Conservation (phyloP, 2,329 filamentous ascomycete species). For the Pezicula carpinea region DNA sequence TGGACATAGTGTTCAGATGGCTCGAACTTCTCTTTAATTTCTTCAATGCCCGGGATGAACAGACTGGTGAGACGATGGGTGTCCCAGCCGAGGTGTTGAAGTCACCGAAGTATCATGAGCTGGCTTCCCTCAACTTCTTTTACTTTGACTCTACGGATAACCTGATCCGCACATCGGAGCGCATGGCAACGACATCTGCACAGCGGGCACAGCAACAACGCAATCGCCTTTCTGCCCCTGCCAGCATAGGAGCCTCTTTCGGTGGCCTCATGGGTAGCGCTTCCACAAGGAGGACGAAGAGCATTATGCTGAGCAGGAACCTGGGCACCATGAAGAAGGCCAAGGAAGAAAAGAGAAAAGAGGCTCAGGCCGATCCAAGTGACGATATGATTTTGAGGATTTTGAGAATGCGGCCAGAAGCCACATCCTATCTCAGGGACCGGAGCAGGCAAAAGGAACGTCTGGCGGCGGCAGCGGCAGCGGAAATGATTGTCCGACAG, state of each 20-base stretch:
- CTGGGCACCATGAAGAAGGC: slow-evolving; percentile 93
- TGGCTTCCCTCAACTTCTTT: slow-evolving; percentile 96
- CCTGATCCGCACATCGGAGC: slow-evolving; percentile 89
- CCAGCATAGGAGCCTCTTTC: slow-evolving; percentile 47
- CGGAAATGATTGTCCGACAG: slow-evolving; percentile 90
- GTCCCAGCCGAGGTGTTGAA: slow-evolving; percentile 89
- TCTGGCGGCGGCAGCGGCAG: slow-evolving; percentile 82
- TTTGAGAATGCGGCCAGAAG: slow-evolving; percentile 89
- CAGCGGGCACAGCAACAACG: slow-evolving; percentile 69
- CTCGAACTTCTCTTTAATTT: slow-evolving; percentile 85
- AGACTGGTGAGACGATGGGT: slow-evolving; percentile 76
- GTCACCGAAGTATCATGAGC: slow-evolving; percentile 96
- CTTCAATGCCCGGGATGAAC: slow-evolving; percentile 89
- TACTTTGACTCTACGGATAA: slow-evolving; percentile 92
- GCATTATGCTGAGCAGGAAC: slow-evolving; percentile 91
- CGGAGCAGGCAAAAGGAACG: slow-evolving; percentile 90
- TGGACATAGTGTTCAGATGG: slow-evolving; percentile 95
- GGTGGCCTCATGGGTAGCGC: slow-evolving; percentile 62
- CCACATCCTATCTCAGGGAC: slow-evolving; percentile 80
- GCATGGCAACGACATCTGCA: slow-evolving; percentile 86
- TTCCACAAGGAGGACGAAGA: slow-evolving; percentile 63
- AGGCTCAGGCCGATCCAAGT: slow-evolving; percentile 92
- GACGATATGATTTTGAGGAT: slow-evolving; percentile 98
- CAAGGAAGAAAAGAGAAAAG: slow-evolving; percentile 92
- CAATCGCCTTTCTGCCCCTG: slow-evolving; percentile 67